Base-by-base conservation (phyloP, 768 basidiomycete genomes). In the Candolleomyces eurysporus region DNA sequence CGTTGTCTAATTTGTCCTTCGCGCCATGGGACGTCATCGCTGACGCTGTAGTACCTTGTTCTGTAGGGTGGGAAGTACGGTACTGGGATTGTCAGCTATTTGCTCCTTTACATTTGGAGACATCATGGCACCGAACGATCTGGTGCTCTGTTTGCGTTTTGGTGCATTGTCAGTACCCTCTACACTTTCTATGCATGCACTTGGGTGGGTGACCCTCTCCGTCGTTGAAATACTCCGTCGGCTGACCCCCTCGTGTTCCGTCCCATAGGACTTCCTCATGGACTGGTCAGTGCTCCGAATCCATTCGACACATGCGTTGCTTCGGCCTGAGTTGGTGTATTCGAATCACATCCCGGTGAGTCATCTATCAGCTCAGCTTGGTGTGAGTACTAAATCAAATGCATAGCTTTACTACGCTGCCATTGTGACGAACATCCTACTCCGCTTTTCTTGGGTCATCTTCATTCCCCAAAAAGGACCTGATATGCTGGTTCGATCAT, bases 271-370 rank as follows among this genome's bases (percentile, higher is more conserved):
- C 67, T 72, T 94, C 36, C 69, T 89, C 10, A 91, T 96, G 85
- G 96, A 98, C 72, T 98, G 96, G 96, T 92, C 91, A 1, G 70
- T 98, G 48, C 76, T 94, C 48, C 80, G 84, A 60, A 78, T 81
- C 4, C 86, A 78, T 60, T 76, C 79, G 8, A 77, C 66, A 62
- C 78, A 90, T 64, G 82, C 76, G 19, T 76, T 92, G 45, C 80
- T 98, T 3, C 86, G 97, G 17, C 72, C 77, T 4, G 91, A 96
- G 42, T 74, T 96, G 36, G 76, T 92, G 2, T 98, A 95, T 71
- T 77, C 81, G 6, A 82, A 87, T 50, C 69, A 84, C 45, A 76
- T 87, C 65, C 78, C 81, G 21, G 89, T 92, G 53, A 66, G 82
- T 69, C n/a, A 43, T 52, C 16, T 19, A 55, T n/a, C 31, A 40